Base-by-base conservation (phyloP, 345 rosid species). In the Raphanus raphanistrum region DNA sequence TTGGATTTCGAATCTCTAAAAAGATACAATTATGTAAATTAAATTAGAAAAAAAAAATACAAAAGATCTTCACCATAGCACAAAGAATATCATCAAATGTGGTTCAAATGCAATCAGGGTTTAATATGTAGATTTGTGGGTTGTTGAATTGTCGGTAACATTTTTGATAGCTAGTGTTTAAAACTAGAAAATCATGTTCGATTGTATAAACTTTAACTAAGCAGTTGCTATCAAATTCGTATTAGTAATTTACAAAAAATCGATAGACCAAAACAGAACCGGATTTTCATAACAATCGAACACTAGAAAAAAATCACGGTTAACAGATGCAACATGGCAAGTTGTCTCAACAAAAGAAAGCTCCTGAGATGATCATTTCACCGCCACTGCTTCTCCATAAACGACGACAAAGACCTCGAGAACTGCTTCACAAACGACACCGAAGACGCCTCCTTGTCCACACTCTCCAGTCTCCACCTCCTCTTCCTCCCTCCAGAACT, bases 401-500 rank as follows among this genome's bases (percentile, higher is more conserved):
- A 52, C 16, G 58, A 68, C 5, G 82, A 79, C 2, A 79, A 43
- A 38, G 75, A 79, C 70, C 60, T 68, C 4, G 75, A 41, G 57
- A 80, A 75, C 68, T 74, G 79, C 1, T 72, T 64, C 67, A 75
- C 1, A 55, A 80, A 69, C 17, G 79, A 69, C 4, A 29, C 61
- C 0, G 76, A 38, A 27, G 79, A 79, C 45, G 75, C 31, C 55
- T 57, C 79, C 41, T 79, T 80, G 0, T 69, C 72, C 35, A 27
- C 1, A 2, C 74, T 6, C 66, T 62, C 21, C 1, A 2, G 70
- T 6, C 66, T 62, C 21, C 21, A 21, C 74, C 57, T 68, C 71
- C 68, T 73, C 74, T 3, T 74, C 38, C 38, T 69, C 91, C 72
- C 84, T 82, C 89, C 94, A 91, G 70, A 89, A 89, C 82, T 88